Evolutionary conservation across 371 early-diverging fungal species (phyloP), one percentile per base, ranked within the genome.

Genomic region (Syncephalastrum sp.): DNA sequence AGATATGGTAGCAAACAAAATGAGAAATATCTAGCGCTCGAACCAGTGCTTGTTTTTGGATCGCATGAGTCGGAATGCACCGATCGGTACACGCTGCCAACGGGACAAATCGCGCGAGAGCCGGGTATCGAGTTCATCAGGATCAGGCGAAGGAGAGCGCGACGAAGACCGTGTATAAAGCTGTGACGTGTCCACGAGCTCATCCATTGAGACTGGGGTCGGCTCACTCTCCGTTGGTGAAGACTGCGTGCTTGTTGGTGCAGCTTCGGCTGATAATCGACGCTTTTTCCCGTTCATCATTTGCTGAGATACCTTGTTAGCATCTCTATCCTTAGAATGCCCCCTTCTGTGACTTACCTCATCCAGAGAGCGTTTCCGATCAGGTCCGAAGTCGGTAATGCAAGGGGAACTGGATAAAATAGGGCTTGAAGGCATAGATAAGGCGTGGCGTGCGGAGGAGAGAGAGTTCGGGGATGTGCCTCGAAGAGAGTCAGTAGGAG

Each of bases 61-160:
- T 42, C 77, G 60, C 69, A 76, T 70, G 50, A 71, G 57, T 42
- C 84, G 72, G 60, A 82, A 84, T 6, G 82, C 81, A 47, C 84
- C 81, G 49, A 84, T 84, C 10, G 84, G 84, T 10, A 82, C 79
- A 24, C 82, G 77, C 43, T 84, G 75, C 84, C 84, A 84, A 25
- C 82, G 80, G 57, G 77, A 74, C 44, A 84, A 50, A 33, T 84
- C 84, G 61, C 75, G 72, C 7, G 74, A 70, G 41, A 74, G 68
- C 16, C 73, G 65, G 51, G 72, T 67, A 33, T 74, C 72, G 47
- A 61, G 63, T 24, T 63, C 65, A n/a, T 70, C 75, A 3, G 65
- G 55, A 16, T 73, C 75, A 14, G 81, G 82, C 8, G 82, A 80
- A 1, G 82, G 82, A 1, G 82, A 82, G 10, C 76, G 68, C 2